Percentiles rank a stretch among this genome's conserved stretches.
Conservation (phyloP, 805 yeast genomes). For the Metschnikowia proteae region DNA sequence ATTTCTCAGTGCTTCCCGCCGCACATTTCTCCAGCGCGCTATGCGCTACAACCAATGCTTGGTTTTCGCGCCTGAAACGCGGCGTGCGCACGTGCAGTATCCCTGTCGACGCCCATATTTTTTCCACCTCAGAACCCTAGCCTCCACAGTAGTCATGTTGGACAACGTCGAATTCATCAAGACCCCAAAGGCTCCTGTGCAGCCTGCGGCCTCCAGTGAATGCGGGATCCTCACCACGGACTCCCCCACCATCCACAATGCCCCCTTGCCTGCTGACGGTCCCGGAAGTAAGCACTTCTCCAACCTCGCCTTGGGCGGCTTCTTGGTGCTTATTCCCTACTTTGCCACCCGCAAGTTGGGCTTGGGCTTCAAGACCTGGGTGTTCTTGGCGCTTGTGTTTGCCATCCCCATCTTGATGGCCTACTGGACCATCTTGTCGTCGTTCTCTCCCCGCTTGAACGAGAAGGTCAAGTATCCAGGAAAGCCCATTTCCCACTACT, state of each 20-base stretch:
- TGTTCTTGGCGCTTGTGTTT: slow-evolving; percentile 52
- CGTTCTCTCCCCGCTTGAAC: slow-evolving; percentile 76
- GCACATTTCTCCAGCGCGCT: too few species aligned
- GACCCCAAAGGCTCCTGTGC: slow-evolving; percentile 51
- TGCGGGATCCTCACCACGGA: slow-evolving; percentile 38
- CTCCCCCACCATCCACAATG: slow-evolving; percentile 75
- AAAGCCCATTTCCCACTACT: slow-evolving; percentile 71
- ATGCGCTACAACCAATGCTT: too few species aligned
- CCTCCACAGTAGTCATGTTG: slow-evolving; percentile 25
- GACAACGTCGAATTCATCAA: slow-evolving; percentile 50
- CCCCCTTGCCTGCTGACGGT: slow-evolving; percentile 88
- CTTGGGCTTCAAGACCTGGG: slow-evolving; percentile 64
- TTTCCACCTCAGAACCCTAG: not conserved
- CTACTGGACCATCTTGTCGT: slow-evolving; percentile 76
- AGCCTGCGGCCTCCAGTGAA: slow-evolving; percentile 28
- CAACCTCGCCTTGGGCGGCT: slow-evolving; percentile 50
- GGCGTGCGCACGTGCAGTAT: not conserved
- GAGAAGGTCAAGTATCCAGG: slow-evolving; percentile 74
- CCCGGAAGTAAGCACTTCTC: slow-evolving; percentile 77
- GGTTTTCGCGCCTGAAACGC: not conserved
- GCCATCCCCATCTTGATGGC: slow-evolving; percentile 72
- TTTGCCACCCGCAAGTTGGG: slow-evolving; percentile 63
- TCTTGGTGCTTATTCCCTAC: slow-evolving; percentile 57
- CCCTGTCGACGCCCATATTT: slow-evolving; percentile 1
- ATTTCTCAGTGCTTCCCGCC: too few species aligned